Evolutionary conservation across 768 basidiomycete species (phyloP).

Genomic region (Guyanaporus albipodus): DNA sequence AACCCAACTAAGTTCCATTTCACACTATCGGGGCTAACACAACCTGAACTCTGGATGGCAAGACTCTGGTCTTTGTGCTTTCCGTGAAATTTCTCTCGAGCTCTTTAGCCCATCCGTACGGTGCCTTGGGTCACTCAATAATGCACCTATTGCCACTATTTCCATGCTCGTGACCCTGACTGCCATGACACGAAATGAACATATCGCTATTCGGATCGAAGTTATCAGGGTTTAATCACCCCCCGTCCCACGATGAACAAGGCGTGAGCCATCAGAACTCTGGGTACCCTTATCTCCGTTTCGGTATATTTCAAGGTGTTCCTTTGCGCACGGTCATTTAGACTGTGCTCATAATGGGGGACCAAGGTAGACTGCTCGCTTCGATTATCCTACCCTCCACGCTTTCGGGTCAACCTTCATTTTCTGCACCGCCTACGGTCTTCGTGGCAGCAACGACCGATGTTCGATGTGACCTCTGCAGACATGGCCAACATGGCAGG

Average conservation of each 20-base stretch:
- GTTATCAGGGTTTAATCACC: slow-evolving; percentile 22
- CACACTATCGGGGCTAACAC: too few species aligned
- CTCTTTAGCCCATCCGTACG: background rate
- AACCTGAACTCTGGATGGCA: too few species aligned
- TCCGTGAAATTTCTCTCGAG: background rate
- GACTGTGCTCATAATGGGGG: slow-evolving; percentile 14
- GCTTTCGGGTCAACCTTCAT: slow-evolving; percentile 6
- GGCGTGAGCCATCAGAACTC: background rate
- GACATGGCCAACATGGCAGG: slow-evolving; percentile 7
- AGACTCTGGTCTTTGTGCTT: too few species aligned
- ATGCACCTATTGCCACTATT: background rate
- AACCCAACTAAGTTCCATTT: too few species aligned
- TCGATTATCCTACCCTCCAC: slow-evolving; percentile 6
- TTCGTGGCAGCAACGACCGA: slow-evolving; percentile 6
- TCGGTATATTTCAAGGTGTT: slow-evolving; percentile 1
- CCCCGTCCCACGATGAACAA: slow-evolving; percentile 6
- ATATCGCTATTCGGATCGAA: slow-evolving; percentile 7
- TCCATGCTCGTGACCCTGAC: slow-evolving; percentile 12
- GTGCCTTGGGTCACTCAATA: background rate
- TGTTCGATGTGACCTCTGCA: slow-evolving; percentile 6
- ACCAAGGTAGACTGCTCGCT: slow-evolving; percentile 10
- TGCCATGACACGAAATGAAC: background rate
- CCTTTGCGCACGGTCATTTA: slow-evolving; percentile 27
- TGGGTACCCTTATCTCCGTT: slow-evolving; percentile 13
- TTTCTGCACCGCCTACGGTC: slow-evolving; percentile 2